phyloP scores from a whole-genome alignment of 148 eudicot species.

The Rhododendron ferrugineum region DNA sequence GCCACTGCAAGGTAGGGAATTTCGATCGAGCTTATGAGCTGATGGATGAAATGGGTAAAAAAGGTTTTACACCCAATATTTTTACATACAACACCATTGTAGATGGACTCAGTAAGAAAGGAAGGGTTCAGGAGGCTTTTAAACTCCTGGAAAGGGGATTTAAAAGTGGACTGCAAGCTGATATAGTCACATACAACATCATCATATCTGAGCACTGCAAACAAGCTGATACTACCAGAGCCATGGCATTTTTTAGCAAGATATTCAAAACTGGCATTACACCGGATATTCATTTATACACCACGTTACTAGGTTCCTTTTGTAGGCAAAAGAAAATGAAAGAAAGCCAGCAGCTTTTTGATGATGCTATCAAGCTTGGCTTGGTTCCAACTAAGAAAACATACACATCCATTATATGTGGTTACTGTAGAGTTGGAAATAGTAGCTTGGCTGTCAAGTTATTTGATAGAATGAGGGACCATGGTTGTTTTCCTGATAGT shows the following conservation, averaged over 20 bases:
- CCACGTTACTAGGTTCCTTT: conserved; percentile 55
- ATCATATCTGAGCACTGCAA: conserved; percentile 65
- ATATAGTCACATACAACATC: conserved; percentile 70
- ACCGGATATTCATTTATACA: conserved; percentile 67
- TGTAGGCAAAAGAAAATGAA: conserved; percentile 54
- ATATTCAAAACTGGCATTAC: conserved; percentile 55
- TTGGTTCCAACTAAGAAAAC: conserved; percentile 68
- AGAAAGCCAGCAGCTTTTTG: conserved; percentile 56
- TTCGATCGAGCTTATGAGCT: conserved; percentile 65
- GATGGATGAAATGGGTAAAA: conserved; percentile 44
- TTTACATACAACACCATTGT: conserved; percentile 69
- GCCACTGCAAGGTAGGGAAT: conserved; percentile 67
- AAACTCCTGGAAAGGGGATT: conserved; percentile 34
- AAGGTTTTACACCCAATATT: conserved; percentile 48
- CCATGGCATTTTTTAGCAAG: conserved; percentile 45
- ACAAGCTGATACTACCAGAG: conserved; percentile 32
- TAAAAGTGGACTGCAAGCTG: conserved; percentile 48
- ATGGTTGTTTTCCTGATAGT: conserved; percentile 71
- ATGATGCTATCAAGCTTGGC: conserved; percentile 53
- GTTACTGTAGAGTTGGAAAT: conserved; percentile 56
- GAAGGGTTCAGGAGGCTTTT: conserved; percentile 58
- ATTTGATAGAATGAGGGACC: conserved; percentile 56
- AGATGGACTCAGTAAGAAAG: conserved; percentile 64
- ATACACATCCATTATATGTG: conserved; percentile 81
- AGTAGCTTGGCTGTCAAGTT: conserved; percentile 34